phyloP scores from a whole-genome alignment of 1,284 basidiomycete species.

The Rhodotorula sp. region DNA sequence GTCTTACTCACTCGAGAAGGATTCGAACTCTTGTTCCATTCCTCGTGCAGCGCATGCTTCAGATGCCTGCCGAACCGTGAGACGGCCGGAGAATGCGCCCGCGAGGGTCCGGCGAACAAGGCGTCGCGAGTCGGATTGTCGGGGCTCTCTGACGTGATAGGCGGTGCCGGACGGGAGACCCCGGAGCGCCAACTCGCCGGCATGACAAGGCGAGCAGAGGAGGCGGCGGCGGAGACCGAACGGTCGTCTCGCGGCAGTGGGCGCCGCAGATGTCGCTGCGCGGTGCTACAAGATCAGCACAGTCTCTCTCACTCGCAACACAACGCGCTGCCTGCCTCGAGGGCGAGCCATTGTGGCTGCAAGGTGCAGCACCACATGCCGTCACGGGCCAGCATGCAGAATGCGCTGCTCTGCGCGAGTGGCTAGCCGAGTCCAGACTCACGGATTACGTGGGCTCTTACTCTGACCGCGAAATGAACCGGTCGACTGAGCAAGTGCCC shows the following conservation, averaged over 20 bases:
- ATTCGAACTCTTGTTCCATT: background rate
- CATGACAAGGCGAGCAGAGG: background rate
- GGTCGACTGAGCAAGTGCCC: too few relatives aligned
- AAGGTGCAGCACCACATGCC: too few relatives aligned
- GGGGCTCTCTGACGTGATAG: constrained; percentile 14
- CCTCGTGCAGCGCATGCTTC: background rate
- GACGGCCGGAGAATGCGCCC: background rate
- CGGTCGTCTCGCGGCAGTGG: background rate
- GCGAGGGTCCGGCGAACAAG: constrained; percentile 22
- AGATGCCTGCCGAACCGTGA: background rate
- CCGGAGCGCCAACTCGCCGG: background rate
- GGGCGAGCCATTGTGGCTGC: too few relatives aligned
- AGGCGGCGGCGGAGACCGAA: background rate
- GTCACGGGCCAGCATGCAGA: too few relatives aligned
- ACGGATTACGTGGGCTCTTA: too few relatives aligned
- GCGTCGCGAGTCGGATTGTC: constrained; percentile 8
- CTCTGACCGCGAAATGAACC: too few relatives aligned
- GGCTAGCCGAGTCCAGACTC: too few relatives aligned
- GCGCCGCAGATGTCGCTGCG: background rate
- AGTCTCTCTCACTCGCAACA: too few relatives aligned
- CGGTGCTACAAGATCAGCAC: too few relatives aligned
- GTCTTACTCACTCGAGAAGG: background rate
- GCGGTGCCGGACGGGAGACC: constrained; percentile 23
- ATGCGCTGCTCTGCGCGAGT: too few relatives aligned
- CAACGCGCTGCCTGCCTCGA: too few relatives aligned